Percentiles rank a stretch among this genome's conserved stretches.
These are phyloP conservation scores for Papilionanthe hybrid DNA, from an alignment of 116 monocot genomes.

Conservation along the genomic window DNA sequence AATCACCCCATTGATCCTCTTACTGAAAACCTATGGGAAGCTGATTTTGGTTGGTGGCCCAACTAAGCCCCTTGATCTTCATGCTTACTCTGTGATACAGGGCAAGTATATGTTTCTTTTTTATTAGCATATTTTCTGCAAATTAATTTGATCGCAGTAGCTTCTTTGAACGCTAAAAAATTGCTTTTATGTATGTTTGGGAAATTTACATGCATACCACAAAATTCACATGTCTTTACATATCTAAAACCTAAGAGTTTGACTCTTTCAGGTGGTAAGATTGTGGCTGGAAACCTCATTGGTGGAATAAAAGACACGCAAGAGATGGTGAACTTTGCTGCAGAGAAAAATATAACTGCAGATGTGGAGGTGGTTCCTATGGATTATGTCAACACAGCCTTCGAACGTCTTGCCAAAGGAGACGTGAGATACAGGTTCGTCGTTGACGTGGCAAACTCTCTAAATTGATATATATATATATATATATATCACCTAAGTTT, in stretches of 20 bases:
- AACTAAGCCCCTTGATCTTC: constrained; percentile 7
- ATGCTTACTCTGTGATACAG: not conserved
- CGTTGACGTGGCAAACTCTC: not conserved
- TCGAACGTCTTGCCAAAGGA: not conserved
- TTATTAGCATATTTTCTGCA: too few relatives aligned
- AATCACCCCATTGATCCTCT: constrained; percentile 6
- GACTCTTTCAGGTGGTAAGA: not conserved
- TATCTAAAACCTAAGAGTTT: too few relatives aligned
- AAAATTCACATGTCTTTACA: too few relatives aligned
- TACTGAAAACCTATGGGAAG: constrained; percentile 13
- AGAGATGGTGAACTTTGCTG: constrained; percentile 3
- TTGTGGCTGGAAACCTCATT: not conserved
- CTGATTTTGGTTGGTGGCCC: constrained; percentile 9
- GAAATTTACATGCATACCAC: too few relatives aligned
- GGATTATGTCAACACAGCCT: not conserved
- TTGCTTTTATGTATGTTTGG: too few relatives aligned
- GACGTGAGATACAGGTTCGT: constrained; percentile 5
- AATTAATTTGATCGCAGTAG: too few relatives aligned
- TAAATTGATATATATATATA: not conserved
- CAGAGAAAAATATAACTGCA: not conserved
- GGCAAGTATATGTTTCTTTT: not conserved
- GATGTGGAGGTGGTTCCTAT: not conserved
- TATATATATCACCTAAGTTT: too few relatives aligned
- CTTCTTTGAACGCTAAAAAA: too few relatives aligned
- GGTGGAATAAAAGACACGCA: not conserved